Base-by-base conservation (phyloP, 768 basidiomycete species). In the Suillus weaverae region DNA sequence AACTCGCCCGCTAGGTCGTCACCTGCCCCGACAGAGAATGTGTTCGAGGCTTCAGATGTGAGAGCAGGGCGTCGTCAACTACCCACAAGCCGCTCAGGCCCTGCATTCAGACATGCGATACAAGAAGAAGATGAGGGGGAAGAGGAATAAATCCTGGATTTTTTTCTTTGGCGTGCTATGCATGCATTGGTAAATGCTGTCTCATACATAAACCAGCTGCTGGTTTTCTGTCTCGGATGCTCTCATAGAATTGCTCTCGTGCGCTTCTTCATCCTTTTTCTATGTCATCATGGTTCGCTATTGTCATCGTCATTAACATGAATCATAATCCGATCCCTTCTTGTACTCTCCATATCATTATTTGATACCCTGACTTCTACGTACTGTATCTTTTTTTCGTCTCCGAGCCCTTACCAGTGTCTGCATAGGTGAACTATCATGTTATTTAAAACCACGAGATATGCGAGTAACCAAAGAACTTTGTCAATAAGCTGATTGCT, bases 91-190 rank as follows among this genome's bases (percentile, higher is more conserved):
- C 84, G 91, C 32, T 79, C 85, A n/a, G 91, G 90, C 1, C 86
- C 85, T 59, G 87, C 91, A 10, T 91, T 91, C 69, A 79, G 72
- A 69, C 85, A 88, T 67, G 77, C 90, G 5, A 93, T 92, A 62
- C 90, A 92, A 73, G 92, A 94, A 73, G 92, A 93, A 72, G 92
- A 94, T 68, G 92, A 94, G 74, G 92, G 82, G 26, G 92, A 93
- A 75, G 92, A 92, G 70, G 87, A 91, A 70, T 78, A 60, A 74
- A 20, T 63, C 55, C 35, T 26, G 16, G 33, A 36, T 22, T 53
- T 61, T 56, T 63, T 63, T 44, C 60, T 63, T 30, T 60, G 8
- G 51, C 18, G 18, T 43, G 33, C 32, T 33, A 16, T 26, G 20
- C 62, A n/a, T 33, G 8, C n/a, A 30, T 44, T 38, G 32, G 35